Conservation (phyloP, 495 filamentous ascomycete species). For the Haplographium delicatum region DNA sequence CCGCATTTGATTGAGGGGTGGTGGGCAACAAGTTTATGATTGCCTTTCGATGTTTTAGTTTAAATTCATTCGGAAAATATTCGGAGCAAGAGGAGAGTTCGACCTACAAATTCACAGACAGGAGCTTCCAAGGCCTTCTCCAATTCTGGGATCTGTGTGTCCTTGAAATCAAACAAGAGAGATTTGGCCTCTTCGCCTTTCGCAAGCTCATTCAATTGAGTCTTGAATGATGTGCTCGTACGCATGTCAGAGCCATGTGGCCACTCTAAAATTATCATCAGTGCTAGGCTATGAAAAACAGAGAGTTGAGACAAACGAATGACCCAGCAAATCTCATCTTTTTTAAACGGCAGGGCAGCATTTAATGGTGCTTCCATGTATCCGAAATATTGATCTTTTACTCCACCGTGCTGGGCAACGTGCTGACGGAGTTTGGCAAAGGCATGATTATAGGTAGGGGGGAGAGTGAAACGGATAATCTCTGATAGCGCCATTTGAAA, state of each 20-base stretch:
- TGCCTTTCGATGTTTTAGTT: neutral
- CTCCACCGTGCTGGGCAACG: neutral
- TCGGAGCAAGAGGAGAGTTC: too few species aligned
- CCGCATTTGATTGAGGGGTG: neutral
- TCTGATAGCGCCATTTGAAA: neutral
- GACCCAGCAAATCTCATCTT: constrained; percentile 3
- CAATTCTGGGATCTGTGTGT: neutral
- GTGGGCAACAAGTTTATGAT: neutral
- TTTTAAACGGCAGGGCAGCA: neutral
- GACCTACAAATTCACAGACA: neutral
- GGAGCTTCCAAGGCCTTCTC: neutral
- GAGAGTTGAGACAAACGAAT: neutral
- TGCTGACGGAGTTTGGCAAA: constrained; percentile 2
- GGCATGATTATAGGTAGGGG: neutral
- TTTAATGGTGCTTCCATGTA: neutral
- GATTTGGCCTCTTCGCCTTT: neutral
- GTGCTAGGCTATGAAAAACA: neutral
- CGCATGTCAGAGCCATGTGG: neutral
- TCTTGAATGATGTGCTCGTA: neutral
- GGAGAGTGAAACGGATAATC: constrained; percentile 5
- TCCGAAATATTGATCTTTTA: constrained; percentile 1
- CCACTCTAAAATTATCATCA: neutral
- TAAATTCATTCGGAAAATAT: too few species aligned
- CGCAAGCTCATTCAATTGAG: neutral
- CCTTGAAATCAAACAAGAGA: neutral